Conservation (phyloP, 148 eudicot genomes). For the Dysphania ambrosioides region DNA sequence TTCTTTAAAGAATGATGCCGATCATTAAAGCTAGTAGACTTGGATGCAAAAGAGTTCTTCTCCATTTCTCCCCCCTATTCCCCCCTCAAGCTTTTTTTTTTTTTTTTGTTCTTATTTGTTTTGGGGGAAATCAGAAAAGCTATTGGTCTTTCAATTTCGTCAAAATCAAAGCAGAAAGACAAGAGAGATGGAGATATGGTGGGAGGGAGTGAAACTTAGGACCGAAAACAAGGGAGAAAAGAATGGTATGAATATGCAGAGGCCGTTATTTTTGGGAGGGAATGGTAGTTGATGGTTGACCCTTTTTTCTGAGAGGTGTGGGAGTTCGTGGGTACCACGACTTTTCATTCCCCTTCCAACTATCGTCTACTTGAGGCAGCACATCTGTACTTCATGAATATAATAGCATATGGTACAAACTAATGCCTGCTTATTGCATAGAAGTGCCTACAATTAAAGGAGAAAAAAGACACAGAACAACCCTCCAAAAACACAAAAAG, state of each 20-base stretch:
- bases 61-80: slow-evolving; percentile 22
- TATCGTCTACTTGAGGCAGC: neutral
- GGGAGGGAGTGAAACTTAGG: slow-evolving; percentile 4
- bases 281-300: slow-evolving; percentile 26
- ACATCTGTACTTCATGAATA: slow-evolving; percentile 1
- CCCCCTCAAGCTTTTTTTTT: neutral
- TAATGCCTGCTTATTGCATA: neutral
- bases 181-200: neutral
- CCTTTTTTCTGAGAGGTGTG: neutral
- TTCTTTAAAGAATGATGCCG: neutral
- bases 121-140: neutral
- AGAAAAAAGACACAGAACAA: neutral
- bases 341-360: neutral
- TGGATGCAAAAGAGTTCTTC: slow-evolving; percentile 20
- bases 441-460: neutral
- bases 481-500: neutral
- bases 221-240: slow-evolving; percentile 22
- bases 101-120: neutral
- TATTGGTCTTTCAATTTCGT: neutral
- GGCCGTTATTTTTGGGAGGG: slow-evolving; percentile 24
- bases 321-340: slow-evolving; percentile 21
- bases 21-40: slow-evolving; percentile 24
- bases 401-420: neutral
- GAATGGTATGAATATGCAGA: neutral
- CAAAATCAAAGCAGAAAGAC: slow-evolving; percentile 12